phyloP scores from a whole-genome alignment of 345 rosid genomes.

The Heritiera fomes region DNA sequence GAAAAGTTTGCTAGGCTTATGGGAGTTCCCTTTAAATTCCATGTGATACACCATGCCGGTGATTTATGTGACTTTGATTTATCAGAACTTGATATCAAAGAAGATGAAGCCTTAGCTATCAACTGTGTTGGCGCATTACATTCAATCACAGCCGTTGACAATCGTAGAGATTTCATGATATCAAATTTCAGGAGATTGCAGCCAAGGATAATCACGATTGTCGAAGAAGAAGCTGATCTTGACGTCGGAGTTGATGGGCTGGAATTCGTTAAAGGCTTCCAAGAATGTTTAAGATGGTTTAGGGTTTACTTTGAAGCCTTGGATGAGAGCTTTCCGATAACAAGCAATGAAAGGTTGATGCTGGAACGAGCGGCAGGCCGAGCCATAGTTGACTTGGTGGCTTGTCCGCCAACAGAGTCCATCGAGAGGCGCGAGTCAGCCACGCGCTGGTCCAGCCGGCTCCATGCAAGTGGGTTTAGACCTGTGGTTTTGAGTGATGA shows the following conservation, averaged over 20 bases:
- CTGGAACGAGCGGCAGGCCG: conserved; percentile 80
- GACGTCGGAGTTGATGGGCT: conserved; percentile 59
- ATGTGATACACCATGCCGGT: conserved; percentile 64
- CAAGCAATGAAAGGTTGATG: conserved; percentile 86
- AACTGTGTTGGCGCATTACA: conserved; percentile 76
- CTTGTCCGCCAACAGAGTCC: conserved; percentile 64
- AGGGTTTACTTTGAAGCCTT: conserved; percentile 88
- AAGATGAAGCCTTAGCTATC: conserved; percentile 80
- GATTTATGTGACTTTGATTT: conserved; percentile 68
- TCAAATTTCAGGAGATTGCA: conserved; percentile 59
- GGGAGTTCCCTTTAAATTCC: conserved; percentile 96
- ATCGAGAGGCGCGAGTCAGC: conserved; percentile 81
- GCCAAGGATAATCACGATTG: conserved; percentile 74
- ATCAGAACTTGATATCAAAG: conserved; percentile 46
- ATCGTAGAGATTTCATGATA: conserved; percentile 63
- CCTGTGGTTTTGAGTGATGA: conserved; percentile 68
- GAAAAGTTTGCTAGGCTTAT: conserved; percentile 92
- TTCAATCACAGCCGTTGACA: conserved; percentile 47
- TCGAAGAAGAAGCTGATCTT: conserved; percentile 95
- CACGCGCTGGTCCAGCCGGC: conserved; percentile 65
- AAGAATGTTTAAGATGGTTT: conserved; percentile 80
- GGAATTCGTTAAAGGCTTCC: conserved; percentile 69
- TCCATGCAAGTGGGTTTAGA: conserved; percentile 57
- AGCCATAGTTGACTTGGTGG: conserved; percentile 76
- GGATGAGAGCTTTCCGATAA: conserved; percentile 72